Evolutionary conservation across 2,329 filamentous ascomycete species (phyloP).

Genomic region (Ceratocystis huliohia): DNA sequence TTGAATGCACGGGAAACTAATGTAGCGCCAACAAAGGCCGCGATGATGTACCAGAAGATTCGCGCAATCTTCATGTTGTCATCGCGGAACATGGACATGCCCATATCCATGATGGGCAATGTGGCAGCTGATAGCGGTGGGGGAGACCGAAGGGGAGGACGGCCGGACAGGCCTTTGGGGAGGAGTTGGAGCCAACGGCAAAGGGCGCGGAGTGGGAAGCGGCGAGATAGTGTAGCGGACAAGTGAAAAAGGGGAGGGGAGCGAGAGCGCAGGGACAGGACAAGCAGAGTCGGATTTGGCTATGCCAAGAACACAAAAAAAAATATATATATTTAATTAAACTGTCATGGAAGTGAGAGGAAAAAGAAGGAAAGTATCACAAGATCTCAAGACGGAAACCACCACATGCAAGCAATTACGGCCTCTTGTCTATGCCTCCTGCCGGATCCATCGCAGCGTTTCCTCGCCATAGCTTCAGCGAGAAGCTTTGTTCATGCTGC

Average conservation of each 20-base stretch:
- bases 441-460: background rate
- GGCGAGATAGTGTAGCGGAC: background rate
- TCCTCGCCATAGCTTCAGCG: background rate
- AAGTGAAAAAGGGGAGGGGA: background rate
- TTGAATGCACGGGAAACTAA: slow-evolving; percentile 34
- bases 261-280: background rate
- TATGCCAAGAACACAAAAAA: background rate
- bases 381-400: background rate
- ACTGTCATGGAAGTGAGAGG: background rate
- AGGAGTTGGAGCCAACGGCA: background rate
- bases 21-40: slow-evolving; percentile 35
- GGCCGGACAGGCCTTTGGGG: background rate
- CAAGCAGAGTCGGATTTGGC: background rate
- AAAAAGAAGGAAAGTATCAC: background rate
- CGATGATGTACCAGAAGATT: slow-evolving; percentile 48
- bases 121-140: background rate
- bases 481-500: background rate
- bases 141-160: background rate
- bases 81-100: slow-evolving; percentile 30
- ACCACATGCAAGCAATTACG: background rate
- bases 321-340: background rate
- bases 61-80: slow-evolving; percentile 37
- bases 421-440: background rate
- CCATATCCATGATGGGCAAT: slow-evolving; percentile 24
- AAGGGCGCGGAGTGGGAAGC: background rate